A percentile compares a stretch with the other conserved stretches of the same genome.
Evolutionary conservation across 148 eudicot genomes (phyloP).

Genomic region (Dysphania ambrosioides): DNA sequence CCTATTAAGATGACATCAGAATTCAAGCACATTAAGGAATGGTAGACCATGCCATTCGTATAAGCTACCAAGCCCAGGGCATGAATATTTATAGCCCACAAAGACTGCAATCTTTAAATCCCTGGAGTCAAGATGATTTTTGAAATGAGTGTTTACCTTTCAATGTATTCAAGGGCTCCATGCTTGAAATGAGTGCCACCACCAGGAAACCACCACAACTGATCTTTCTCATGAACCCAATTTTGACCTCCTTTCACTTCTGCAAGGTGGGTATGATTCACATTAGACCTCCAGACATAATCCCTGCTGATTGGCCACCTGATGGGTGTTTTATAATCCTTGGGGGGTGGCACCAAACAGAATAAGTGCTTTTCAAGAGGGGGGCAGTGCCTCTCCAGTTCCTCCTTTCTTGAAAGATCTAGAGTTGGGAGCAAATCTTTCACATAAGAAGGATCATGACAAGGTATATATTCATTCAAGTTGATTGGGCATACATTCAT

Average conservation of each 20-base stretch:
- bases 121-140: neutral
- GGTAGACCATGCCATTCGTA: neutral
- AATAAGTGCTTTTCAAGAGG: constrained; percentile 76
- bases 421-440: constrained; percentile 63
- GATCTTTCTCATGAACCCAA: constrained; percentile 87
- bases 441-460: constrained; percentile 75
- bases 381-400: constrained; percentile 89
- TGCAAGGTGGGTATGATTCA: constrained; percentile 89
- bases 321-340: constrained; percentile 86
- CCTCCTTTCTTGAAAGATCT: constrained; percentile 73
- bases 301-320: constrained; percentile 94
- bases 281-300: constrained; percentile 90
- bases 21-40: neutral
- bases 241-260: constrained; percentile 98
- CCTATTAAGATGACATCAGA: neutral
- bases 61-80: neutral
- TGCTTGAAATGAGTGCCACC: constrained; percentile 99
- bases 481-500: constrained; percentile 73
- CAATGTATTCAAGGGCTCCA: constrained; percentile 88
- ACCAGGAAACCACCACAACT: constrained; percentile 96
- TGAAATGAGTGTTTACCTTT: constrained; percentile 46
- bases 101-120: neutral
- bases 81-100: neutral
- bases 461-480: constrained; percentile 82
- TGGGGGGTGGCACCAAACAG: constrained; percentile 90